phyloP scores from a whole-genome alignment of 768 basidiomycete species.

The Strobilomyces dryophilus region DNA sequence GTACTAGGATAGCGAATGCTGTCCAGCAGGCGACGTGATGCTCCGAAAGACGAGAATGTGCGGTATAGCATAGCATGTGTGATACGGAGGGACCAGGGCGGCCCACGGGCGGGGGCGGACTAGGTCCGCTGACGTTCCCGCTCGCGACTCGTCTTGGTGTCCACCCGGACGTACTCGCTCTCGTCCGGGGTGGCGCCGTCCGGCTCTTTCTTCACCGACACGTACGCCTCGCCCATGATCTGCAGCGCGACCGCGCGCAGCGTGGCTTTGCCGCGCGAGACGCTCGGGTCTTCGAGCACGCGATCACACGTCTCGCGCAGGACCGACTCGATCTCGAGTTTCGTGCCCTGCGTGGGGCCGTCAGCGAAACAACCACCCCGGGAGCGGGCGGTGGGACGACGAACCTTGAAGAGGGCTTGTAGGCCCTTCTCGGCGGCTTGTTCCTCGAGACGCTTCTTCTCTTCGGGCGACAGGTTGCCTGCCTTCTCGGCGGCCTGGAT shows the following conservation, averaged over 20 bases:
- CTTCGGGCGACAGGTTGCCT: slow-evolving; percentile 73
- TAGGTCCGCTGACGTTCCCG: slow-evolving; percentile 32
- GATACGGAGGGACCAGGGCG: neutral
- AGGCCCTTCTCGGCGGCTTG: slow-evolving; percentile 92
- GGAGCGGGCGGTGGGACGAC: neutral
- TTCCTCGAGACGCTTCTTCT: slow-evolving; percentile 80
- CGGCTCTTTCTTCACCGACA: slow-evolving; percentile 62
- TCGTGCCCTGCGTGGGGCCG: slow-evolving; percentile 58
- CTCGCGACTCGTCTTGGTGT: slow-evolving; percentile 64
- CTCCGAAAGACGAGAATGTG: slow-evolving; percentile 1
- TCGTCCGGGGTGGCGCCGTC: slow-evolving; percentile 44
- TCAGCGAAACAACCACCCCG: neutral
- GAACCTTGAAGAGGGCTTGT: slow-evolving; percentile 85
- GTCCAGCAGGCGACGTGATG: neutral
- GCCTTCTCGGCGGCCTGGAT: slow-evolving; percentile 87
- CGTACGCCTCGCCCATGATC: slow-evolving; percentile 79
- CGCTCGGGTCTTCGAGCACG: slow-evolving; percentile 55
- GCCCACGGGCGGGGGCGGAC: neutral
- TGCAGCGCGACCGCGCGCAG: slow-evolving; percentile 80
- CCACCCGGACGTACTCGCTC: slow-evolving; percentile 77
- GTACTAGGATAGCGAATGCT: neutral
- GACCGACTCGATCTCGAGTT: slow-evolving; percentile 87
- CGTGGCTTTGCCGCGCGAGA: slow-evolving; percentile 54
- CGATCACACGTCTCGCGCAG: slow-evolving; percentile 86
- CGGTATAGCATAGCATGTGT: slow-evolving; percentile 8